A percentile compares a stretch with the other conserved stretches of the same genome.
Evolutionary conservation across 2,329 filamentous ascomycete genomes (phyloP).

Genomic region (Setomelanomma holmii): DNA sequence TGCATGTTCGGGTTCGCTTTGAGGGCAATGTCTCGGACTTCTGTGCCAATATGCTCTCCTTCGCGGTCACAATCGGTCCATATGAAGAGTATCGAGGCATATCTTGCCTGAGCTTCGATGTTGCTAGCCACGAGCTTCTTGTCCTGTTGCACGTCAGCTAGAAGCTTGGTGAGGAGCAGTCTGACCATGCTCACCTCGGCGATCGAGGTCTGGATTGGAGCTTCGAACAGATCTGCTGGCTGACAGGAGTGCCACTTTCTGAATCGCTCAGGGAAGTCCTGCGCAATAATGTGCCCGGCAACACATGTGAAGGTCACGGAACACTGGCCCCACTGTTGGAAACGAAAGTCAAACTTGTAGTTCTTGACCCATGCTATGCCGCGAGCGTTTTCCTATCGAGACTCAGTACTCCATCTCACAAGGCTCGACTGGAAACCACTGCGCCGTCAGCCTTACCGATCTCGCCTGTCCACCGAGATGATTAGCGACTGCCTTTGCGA

Average conservation of each 20-base stretch:
- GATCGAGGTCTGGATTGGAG: slow-evolving; percentile 73
- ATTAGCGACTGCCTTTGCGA: slow-evolving; percentile 89
- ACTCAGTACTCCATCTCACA: slow-evolving; percentile 13
- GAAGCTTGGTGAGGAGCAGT: not conserved
- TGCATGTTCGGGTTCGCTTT: slow-evolving; percentile 76
- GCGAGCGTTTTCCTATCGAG: slow-evolving; percentile 67
- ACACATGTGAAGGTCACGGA: slow-evolving; percentile 94
- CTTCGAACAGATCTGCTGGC: slow-evolving; percentile 80
- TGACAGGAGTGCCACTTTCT: slow-evolving; percentile 83
- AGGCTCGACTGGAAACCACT: not conserved
- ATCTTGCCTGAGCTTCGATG: slow-evolving; percentile 78
- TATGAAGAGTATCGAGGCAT: slow-evolving; percentile 81
- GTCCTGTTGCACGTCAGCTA: slow-evolving; percentile 59
- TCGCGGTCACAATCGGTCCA: slow-evolving; percentile 99
- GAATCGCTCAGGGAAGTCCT: slow-evolving; percentile 77
- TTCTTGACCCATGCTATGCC: slow-evolving; percentile 87
- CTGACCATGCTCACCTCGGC: slow-evolving; percentile 61
- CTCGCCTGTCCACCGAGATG: slow-evolving; percentile 84
- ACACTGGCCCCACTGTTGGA: slow-evolving; percentile 82
- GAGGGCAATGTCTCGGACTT: slow-evolving; percentile 82
- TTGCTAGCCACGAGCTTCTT: slow-evolving; percentile 84
- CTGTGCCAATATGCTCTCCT: slow-evolving; percentile 93
- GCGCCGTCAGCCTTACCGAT: slow-evolving; percentile 65
- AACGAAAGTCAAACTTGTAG: slow-evolving; percentile 89
- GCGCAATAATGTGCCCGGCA: slow-evolving; percentile 81